Conservation (phyloP, 2,329 filamentous ascomycete species). For the Alternaria longipes region DNA sequence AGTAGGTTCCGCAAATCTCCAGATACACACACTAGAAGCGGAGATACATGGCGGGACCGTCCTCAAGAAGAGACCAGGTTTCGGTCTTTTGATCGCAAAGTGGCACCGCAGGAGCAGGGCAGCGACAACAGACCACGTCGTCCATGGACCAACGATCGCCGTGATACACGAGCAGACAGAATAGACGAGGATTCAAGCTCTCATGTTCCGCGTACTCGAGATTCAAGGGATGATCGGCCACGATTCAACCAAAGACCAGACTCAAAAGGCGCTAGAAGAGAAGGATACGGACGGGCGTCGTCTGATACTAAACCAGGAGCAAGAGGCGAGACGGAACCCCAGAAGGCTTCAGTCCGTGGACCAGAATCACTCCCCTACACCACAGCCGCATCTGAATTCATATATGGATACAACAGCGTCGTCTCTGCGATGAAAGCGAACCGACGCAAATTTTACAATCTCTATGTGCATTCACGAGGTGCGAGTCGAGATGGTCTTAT, state of each 20-base stretch:
- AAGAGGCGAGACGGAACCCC: not conserved
- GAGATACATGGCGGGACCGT: not conserved
- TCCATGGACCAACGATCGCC: not conserved
- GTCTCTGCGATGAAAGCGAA: constrained; percentile 76
- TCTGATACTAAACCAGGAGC: not conserved
- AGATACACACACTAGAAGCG: not conserved
- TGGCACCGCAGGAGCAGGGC: not conserved
- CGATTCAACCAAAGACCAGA: constrained; percentile 12
- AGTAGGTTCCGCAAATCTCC: not conserved
- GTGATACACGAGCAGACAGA: not conserved
- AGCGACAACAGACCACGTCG: not conserved
- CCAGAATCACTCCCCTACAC: constrained; percentile 70
- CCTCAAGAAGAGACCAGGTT: not conserved
- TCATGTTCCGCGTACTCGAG: not conserved
- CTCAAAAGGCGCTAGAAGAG: constrained; percentile 12
- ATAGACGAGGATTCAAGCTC: not conserved
- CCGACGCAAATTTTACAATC: constrained; percentile 79
- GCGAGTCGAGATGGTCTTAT: constrained; percentile 31
- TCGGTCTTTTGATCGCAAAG: not conserved
- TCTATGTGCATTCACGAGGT: constrained; percentile 70
- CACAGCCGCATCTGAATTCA: constrained; percentile 87
- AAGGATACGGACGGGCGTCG: constrained; percentile 1
- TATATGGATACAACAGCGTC: constrained; percentile 86
- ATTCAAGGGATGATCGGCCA: not conserved
- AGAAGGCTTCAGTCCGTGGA: not conserved